Conservation (phyloP, 1,284 basidiomycete species). For the Moesziomyces sp. region DNA sequence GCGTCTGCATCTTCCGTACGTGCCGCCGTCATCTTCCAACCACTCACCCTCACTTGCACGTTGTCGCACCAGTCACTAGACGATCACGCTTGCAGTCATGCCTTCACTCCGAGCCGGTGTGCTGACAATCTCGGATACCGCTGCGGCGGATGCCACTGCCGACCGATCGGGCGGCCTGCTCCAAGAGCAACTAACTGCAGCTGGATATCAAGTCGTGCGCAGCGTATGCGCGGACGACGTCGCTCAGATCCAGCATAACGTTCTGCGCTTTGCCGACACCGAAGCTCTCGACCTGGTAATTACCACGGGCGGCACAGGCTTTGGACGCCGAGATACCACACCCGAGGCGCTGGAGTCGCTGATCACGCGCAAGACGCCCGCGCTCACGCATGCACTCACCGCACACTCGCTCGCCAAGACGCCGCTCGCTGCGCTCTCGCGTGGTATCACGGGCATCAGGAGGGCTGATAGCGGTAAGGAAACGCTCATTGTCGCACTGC, state of each 20-base stretch:
- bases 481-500: conserved; percentile 80
- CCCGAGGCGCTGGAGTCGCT: conserved; percentile 81
- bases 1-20: not conserved
- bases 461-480: conserved; percentile 52
- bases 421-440: conserved; percentile 81
- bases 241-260: conserved; percentile 1
- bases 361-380: conserved; percentile 79
- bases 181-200: conserved; percentile 1
- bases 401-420: conserved; percentile 78
- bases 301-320: conserved; percentile 87
- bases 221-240: conserved; percentile 44
- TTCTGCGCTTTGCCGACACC: conserved; percentile 20
- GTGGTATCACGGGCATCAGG: conserved; percentile 80
- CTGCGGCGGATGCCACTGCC: conserved; percentile 18
- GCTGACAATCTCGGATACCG: conserved; percentile 54
- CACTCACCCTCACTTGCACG: not conserved
- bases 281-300: conserved; percentile 67
- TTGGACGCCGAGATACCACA: conserved; percentile 80
- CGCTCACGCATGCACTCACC: conserved; percentile 81
- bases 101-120: conserved; percentile 17
- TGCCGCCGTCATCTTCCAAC: not conserved
- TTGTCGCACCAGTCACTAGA: not conserved
- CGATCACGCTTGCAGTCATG: conserved; percentile 1
- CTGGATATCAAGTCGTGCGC: conserved; percentile 12
- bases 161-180: conserved; percentile 55